A percentile compares a stretch with the other conserved stretches of the same genome.
phyloP scores from a whole-genome alignment of 768 basidiomycete genomes.

The Hericium coralloides region DNA sequence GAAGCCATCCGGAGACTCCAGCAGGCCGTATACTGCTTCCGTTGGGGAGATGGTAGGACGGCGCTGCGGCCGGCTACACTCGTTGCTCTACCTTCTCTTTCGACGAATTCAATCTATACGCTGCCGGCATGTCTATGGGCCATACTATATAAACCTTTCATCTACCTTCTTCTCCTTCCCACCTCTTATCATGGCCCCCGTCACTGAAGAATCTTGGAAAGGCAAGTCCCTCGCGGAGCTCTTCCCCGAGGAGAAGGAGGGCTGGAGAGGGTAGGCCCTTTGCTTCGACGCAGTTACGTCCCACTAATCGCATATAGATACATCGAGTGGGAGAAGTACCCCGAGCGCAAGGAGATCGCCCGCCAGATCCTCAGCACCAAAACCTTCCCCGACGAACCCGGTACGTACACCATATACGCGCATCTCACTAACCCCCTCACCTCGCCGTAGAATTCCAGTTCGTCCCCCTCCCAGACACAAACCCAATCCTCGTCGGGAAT shows the following conservation, averaged over 20 bases:
- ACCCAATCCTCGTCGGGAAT: slow-evolving; percentile 39
- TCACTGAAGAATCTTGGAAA: slow-evolving; percentile 1
- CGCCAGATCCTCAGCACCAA: slow-evolving; percentile 29
- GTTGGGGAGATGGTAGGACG: too few species aligned
- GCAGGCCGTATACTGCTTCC: too few species aligned
- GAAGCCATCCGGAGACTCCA: too few species aligned
- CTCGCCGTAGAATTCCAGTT: slow-evolving; percentile 37
- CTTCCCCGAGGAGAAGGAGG: slow-evolving; percentile 30
- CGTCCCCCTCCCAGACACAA: slow-evolving; percentile 38
- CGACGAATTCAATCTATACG: too few species aligned
- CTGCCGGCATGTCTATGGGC: too few species aligned
- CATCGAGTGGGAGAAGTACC: slow-evolving; percentile 41
- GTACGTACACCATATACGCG: slow-evolving; percentile 12
- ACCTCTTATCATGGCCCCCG: neutral
- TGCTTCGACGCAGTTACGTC: neutral
- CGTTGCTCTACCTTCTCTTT: too few species aligned
- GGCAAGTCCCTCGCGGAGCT: slow-evolving; percentile 15
- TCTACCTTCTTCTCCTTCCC: too few species aligned
- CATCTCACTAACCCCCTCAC: neutral
- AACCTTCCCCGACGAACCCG: slow-evolving; percentile 32
- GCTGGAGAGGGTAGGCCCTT: slow-evolving; percentile 29
- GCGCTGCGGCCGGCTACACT: too few species aligned
- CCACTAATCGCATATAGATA: slow-evolving; percentile 22
- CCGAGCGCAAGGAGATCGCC: slow-evolving; percentile 34
- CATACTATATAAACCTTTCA: too few species aligned